Percentiles rank a stretch among this genome's conserved stretches.
Evolutionary conservation across 345 rosid species (phyloP).

Genomic region (Moricandia arvensis): DNA sequence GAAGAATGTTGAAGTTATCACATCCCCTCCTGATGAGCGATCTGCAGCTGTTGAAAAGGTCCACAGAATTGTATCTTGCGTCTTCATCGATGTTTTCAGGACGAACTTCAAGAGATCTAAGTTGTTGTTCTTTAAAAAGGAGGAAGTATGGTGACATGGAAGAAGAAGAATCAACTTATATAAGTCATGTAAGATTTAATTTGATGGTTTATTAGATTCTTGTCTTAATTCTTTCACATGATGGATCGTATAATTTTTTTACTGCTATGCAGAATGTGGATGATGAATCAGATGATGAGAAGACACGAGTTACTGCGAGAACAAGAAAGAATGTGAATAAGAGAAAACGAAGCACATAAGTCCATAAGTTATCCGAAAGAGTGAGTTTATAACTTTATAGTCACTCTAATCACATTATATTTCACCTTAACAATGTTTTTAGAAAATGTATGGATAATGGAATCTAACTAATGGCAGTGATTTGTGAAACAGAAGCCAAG

Average conservation of each 20-base stretch:
- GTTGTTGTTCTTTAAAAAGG: conserved; percentile 4
- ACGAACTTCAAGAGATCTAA: conserved; percentile 22
- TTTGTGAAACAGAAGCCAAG: conserved; percentile 53
- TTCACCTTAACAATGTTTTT: neutral
- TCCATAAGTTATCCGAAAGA: conserved; percentile 36
- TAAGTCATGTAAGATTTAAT: conserved; percentile 27
- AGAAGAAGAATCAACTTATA: conserved; percentile 29
- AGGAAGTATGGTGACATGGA: conserved; percentile 26
- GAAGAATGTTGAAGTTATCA: conserved; percentile 7
- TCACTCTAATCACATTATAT: neutral
- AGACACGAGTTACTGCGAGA: conserved; percentile 29
- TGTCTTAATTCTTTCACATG: conserved; percentile 4
- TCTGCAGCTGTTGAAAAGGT: conserved; percentile 48
- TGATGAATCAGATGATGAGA: conserved; percentile 29
- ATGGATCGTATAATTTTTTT: neutral
- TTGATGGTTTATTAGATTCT: neutral
- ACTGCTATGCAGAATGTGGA: conserved; percentile 11
- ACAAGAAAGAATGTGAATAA: conserved; percentile 23
- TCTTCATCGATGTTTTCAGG: conserved; percentile 21
- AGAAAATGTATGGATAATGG: neutral
- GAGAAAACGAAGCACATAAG: conserved; percentile 43
- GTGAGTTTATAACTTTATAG: conserved; percentile 11
- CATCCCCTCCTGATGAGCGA: conserved; percentile 52
- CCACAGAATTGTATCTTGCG: conserved; percentile 25
- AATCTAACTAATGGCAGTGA: neutral